Base-by-base conservation (phyloP, 2,329 filamentous ascomycete genomes). In the Corinectria fuckeliana region DNA sequence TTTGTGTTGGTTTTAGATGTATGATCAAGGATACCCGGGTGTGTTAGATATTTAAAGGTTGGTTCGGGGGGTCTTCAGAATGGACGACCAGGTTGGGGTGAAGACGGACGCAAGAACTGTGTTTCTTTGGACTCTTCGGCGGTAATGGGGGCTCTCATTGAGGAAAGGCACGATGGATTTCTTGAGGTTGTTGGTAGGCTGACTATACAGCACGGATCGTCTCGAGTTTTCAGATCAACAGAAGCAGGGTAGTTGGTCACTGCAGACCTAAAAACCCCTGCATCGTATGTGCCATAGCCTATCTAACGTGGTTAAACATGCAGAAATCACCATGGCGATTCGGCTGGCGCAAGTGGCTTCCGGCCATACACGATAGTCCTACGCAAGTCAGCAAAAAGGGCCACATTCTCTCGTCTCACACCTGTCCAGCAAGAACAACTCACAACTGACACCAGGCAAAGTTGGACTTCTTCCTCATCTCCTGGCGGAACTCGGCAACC, bases 331-430 rank as follows among this genome's bases (percentile, higher is more conserved):
- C 10, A 20, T 6, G 16, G 9, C 14, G 11, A 16, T 28, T 38
- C n/a, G 13, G 21, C 10, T 2, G 11, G 20, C 1, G 13, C 5
- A 26, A 56, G 25, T 8, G 65, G 64, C 32, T 62, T 68, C 9
- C 64, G 53, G 3, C 65, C 64, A 30, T 65, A 68, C 0, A 68
- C 64, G 32, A 68, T 34, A 2, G 64, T 68, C 20, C 64, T 67
- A 4, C 13, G 14, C 8, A 25, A 14, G 28, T 53, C 3, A 14
- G 50, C 50, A 51, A 11, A 20, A 16, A n/a, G n/a, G 1, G 20
- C 14, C 20, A 13, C 14, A 3, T 1, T 18, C 18, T 16, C 11
- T 39, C 20, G 9, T 54, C 65, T 65, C 32, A 67, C 65, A 41
- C 38, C 11, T 63, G 56, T n/a, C n/a, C n/a, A n/a, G n/a, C n/a